Percentiles rank a stretch among this genome's conserved stretches.
Evolutionary conservation across 2,329 filamentous ascomycete species (phyloP).

Genomic region (Pseudonectria foliicola): DNA sequence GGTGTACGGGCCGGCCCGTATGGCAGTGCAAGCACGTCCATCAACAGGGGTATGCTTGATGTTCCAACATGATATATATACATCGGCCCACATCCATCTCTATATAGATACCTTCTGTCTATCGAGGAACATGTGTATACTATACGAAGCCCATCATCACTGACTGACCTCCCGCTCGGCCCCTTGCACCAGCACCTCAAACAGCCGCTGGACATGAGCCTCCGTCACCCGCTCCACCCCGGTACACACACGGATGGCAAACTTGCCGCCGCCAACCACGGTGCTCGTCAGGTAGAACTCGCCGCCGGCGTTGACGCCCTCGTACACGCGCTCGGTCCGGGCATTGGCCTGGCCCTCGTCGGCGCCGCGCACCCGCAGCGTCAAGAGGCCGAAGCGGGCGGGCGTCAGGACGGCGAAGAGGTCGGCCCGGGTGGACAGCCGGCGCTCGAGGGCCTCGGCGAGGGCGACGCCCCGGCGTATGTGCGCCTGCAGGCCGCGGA

Average conservation of each 20-base stretch:
- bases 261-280: constrained; percentile 61
- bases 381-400: constrained; percentile 72
- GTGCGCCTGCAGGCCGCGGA: constrained; percentile 66
- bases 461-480: constrained; percentile 61
- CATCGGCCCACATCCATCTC: too few species aligned
- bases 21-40: too few species aligned
- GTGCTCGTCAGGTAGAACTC: constrained; percentile 79
- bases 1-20: too few species aligned
- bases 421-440: constrained; percentile 54
- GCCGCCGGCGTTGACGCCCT: constrained; percentile 63
- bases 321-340: constrained; percentile 68
- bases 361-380: constrained; percentile 53
- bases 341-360: constrained; percentile 51
- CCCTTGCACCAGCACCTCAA: constrained; percentile 61
- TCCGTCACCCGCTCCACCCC: constrained; percentile 60
- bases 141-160: background rate
- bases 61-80: too few species aligned
- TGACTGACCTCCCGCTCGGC: constrained; percentile 37
- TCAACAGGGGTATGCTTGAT: too few species aligned
- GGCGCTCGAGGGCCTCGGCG: constrained; percentile 61
- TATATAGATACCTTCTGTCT: too few species aligned
- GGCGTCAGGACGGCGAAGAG: constrained; percentile 69
- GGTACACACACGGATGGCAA: constrained; percentile 76
- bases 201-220: constrained; percentile 66
- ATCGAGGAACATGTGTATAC: too few species aligned